phyloP scores from a whole-genome alignment of 1,284 basidiomycete genomes.

The Malassezia vespertilionis region DNA sequence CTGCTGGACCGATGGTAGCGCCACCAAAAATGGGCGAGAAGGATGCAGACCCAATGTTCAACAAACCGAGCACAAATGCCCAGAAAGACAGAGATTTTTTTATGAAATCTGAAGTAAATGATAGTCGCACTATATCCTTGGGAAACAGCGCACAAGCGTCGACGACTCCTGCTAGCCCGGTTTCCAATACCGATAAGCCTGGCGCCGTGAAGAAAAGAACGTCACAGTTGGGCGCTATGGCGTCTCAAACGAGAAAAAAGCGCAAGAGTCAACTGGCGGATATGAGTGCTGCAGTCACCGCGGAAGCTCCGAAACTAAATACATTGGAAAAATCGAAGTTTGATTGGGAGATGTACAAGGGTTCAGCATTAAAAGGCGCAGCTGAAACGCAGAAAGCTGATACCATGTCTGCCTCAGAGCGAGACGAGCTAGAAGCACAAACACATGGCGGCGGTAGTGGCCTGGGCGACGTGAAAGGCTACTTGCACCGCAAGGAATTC shows the following conservation, averaged over 20 bases:
- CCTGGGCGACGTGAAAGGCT: constrained; percentile 40
- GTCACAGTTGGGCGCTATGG: constrained; percentile 11
- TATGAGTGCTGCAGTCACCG: constrained; percentile 14
- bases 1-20: too few species aligned
- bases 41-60: too few species aligned
- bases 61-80: too few species aligned
- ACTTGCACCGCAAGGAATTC: constrained; percentile 38
- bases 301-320: constrained; percentile 38
- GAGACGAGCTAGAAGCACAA: constrained; percentile 41
- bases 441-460: constrained; percentile 39
- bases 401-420: constrained; percentile 27
- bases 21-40: too few species aligned
- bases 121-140: too few species aligned
- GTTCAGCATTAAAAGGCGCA: too few species aligned
- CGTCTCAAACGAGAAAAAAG: constrained; percentile 6
- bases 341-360: constrained; percentile 34
- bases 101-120: too few species aligned
- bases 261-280: constrained; percentile 15
- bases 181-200: too few species aligned
- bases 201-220: constrained; percentile 12
- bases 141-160: too few species aligned
- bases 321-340: constrained; percentile 45
- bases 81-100: too few species aligned
- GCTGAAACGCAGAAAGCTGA: background rate
- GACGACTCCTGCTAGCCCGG: too few species aligned